Evolutionary conservation across 768 basidiomycete species (phyloP).

Genomic region (Leccinum broughii): DNA sequence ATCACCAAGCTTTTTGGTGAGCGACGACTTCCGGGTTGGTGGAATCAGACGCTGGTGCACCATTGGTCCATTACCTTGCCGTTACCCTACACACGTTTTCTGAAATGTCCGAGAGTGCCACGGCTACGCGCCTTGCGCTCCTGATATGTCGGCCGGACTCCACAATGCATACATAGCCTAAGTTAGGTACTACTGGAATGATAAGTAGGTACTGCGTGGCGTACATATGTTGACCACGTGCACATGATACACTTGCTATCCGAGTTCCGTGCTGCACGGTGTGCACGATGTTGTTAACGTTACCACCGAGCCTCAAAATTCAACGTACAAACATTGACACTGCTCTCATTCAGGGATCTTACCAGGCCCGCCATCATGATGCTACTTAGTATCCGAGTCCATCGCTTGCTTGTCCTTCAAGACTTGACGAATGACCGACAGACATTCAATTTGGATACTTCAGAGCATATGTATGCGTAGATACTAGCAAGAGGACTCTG

Average conservation of each 20-base stretch:
- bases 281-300: constrained; percentile 9
- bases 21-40: neutral
- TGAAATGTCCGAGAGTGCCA: neutral
- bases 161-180: neutral
- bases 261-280: neutral
- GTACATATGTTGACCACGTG: neutral
- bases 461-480: too few species aligned
- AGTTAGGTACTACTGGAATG: neutral
- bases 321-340: constrained; percentile 9
- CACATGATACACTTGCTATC: too few species aligned
- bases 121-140: neutral
- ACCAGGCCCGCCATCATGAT: neutral
- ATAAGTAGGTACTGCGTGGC: neutral
- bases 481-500: neutral
- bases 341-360: neutral
- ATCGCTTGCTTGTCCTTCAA: neutral
- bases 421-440: neutral
- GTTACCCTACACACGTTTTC: neutral
- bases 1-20: neutral
- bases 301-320: neutral
- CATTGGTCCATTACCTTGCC: neutral
- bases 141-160: neutral
- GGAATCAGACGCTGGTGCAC: neutral
- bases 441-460: neutral
- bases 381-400: neutral